Evolutionary conservation across 2,329 filamentous ascomycete genomes (phyloP), one percentile per base, ranked within the genome.

Genomic region (Sclerotinia sclerotiorum): DNA sequence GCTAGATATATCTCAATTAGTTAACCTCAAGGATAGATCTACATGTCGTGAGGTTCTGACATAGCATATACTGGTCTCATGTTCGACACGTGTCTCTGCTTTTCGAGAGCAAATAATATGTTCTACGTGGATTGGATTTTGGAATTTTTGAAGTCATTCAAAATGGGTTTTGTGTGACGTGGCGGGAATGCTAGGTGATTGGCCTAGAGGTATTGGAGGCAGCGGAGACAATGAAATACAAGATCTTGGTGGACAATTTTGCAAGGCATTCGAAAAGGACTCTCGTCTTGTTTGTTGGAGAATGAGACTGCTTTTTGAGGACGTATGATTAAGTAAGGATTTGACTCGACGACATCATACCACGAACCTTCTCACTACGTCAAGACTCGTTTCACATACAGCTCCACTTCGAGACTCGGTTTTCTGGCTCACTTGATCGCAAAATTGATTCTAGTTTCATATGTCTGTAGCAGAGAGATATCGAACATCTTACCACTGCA

Each of bases 121-220:
- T 51, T 63, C 29, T 51, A 27, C 60, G 13, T 27, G 24, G 39
- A 46, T 60, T 32, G 46, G 15, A 63, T 63, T 35, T 48, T 32
- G 21, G 32, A 39, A 49, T 62, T 51, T 39, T 27, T 13, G 32
- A 51, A 51, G 46, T 27, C 32, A 51, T 63, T 51, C 46, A 42
- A 32, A 61, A 11, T 24, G 44, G 39, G 32, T 63, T 51, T 51
- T 42, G 46, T 63, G 48, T 63, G 60, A 63, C 60, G 60, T 63
- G 46, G 48, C 60, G 60, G 60, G 60, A 7, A 15, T 51, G 19
- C 7, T 7, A 17, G 32, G n/a, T 63, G 48, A 39, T 63, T 63
- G 46, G 46, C 15, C 8, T 51, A 21, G 13, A 15, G 32, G 8
- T 21, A 10, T 13, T 42, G 15, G 11, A 51, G 46, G 27, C 27